Conservation (phyloP, 2,329 filamentous ascomycete species). For the Colletotrichum tanaceti region DNA sequence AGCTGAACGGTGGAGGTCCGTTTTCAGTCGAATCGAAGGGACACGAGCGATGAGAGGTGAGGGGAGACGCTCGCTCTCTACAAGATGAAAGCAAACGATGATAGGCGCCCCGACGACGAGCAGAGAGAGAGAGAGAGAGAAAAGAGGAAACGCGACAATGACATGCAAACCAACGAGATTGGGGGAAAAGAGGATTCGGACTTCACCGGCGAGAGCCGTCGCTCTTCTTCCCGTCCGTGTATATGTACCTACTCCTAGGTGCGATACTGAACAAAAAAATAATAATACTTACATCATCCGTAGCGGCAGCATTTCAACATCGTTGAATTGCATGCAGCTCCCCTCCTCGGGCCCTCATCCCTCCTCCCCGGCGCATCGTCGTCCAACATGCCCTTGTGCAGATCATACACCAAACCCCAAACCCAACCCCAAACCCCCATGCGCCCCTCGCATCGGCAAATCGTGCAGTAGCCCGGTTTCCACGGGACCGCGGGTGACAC, state of each 20-base stretch:
- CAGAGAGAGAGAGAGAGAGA: neutral
- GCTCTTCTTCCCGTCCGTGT: neutral
- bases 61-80: neutral
- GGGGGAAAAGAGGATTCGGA: too few relatives aligned
- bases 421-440: constrained; percentile 8
- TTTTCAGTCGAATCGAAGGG: constrained; percentile 20
- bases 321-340: constrained; percentile 2
- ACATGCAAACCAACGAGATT: too few relatives aligned
- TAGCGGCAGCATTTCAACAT: neutral
- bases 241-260: too few relatives aligned
- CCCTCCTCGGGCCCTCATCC: neutral
- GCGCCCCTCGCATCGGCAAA: constrained; percentile 24
- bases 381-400: constrained; percentile 27
- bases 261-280: neutral
- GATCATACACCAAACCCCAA: constrained; percentile 33
- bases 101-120: neutral
- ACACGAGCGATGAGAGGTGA: neutral
- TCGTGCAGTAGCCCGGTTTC: constrained; percentile 31
- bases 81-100: neutral
- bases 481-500: constrained; percentile 14
- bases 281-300: constrained; percentile 14
- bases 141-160: too few relatives aligned
- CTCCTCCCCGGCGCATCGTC: neutral
- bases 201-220: too few relatives aligned
- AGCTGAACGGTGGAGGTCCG: constrained; percentile 8